Percentiles rank a stretch among this genome's conserved stretches.
Conservation (phyloP, 305 asterid genomes). For the Plantago lanceolata region DNA sequence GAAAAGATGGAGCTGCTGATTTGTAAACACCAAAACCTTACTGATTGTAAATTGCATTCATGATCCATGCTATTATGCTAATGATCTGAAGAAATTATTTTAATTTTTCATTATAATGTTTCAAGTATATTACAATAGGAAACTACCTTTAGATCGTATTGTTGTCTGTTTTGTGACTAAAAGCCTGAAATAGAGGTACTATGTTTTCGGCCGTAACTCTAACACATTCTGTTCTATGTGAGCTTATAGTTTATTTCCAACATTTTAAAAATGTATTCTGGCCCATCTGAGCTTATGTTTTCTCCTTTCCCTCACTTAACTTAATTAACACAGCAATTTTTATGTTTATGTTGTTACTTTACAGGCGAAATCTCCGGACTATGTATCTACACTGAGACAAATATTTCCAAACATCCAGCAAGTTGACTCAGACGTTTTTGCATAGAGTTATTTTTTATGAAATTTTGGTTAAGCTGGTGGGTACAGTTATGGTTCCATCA, state of each 20-base stretch:
- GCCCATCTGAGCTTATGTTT: background rate
- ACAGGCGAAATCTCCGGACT: conserved; percentile 71
- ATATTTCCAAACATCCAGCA: conserved; percentile 77
- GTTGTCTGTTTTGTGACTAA: too few relatives aligned
- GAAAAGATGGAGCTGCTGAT: too few relatives aligned
- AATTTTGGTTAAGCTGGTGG: conserved; percentile 14
- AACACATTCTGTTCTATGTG: conserved; percentile 2
- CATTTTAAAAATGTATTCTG: background rate
- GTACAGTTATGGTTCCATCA: background rate
- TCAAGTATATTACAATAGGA: too few relatives aligned
- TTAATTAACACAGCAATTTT: background rate
- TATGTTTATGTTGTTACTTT: conserved; percentile 19
- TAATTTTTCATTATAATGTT: too few relatives aligned
- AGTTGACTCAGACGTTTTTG: conserved; percentile 69
- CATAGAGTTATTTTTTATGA: conserved; percentile 29
- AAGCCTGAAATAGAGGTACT: too few relatives aligned
- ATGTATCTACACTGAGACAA: conserved; percentile 52
- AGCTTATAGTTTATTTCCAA: too few relatives aligned
- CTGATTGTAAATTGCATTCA: too few relatives aligned
- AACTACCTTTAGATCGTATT: too few relatives aligned
- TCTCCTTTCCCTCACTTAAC: background rate
- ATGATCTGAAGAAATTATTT: too few relatives aligned
- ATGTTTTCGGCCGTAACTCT: too few relatives aligned
- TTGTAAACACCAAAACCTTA: too few relatives aligned
- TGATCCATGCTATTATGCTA: too few relatives aligned